Base-by-base conservation (phyloP, 352 stramenopile genomes). In the Pythium phragmitis region DNA sequence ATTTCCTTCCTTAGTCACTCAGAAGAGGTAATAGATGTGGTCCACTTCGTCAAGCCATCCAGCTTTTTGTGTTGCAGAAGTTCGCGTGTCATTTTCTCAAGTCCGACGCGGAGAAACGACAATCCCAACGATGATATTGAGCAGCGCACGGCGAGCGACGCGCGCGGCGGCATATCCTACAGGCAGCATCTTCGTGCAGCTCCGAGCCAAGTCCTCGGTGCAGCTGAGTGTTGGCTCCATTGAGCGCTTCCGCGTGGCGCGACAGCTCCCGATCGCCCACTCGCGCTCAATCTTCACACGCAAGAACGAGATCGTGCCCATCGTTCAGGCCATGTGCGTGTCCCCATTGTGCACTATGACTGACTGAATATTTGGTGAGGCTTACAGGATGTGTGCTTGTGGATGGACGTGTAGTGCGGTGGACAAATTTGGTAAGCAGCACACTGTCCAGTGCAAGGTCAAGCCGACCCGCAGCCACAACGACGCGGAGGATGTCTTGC, bases 241-340 rank as follows among this genome's bases (percentile, higher is more conserved):
- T 65, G 92, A 7, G 61, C 92, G n/a, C 74, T 89, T 43, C 80
- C 80, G 11, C 82, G 83, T 1, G 82, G 74, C 50, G 82, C 82
- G 26, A 75, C 75, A n/a, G 86, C 80, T 64, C 37, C 34, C 57
- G 47, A 16, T 30, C 26, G 9, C 23, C 3, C 19, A 28, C 46
- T 28, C 45, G 17, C 54, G 63, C 3, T 42, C 14, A 5, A 42
- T 69, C 33, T 55, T 49, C 63, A 69, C 54, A n/a, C 58, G 57
- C 26, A 59, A 61, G 48, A 19, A 47, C n/a, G 54, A 72, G 36
- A 23, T 54, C 19, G 43, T 66, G 41, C 66, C 66, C 1, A 57
- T 73, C 48, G 50, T 73, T 7, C 66, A 73, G 26, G 59, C 55
- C 28, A 61, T 73, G 66, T 73, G 45, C 28, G 66, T 56, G 2